Conservation (phyloP, 345 rosid species). For the Linum lewisii region DNA sequence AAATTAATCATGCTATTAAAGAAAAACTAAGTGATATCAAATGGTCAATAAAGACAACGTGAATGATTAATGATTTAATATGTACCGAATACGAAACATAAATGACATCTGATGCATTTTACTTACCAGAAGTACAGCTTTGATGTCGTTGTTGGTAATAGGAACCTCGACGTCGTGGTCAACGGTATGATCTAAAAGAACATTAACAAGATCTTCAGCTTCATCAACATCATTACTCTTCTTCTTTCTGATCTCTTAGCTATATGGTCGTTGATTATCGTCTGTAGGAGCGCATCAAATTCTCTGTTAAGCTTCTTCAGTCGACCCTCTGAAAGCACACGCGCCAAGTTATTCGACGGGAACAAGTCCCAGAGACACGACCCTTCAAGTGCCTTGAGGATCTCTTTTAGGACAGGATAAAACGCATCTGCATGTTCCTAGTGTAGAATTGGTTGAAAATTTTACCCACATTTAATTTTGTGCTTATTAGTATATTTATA, state of each 20-base stretch:
- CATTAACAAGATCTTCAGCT: background rate
- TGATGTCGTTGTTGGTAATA: background rate
- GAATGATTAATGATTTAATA: too few species aligned
- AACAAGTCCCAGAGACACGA: background rate
- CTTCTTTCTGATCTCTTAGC: background rate
- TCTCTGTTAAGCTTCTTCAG: background rate
- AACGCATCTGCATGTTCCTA: background rate
- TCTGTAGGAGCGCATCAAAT: background rate
- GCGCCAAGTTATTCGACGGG: background rate
- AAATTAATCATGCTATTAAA: too few species aligned
- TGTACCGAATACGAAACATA: too few species aligned
- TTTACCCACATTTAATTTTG: too few species aligned
- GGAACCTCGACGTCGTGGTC: background rate
- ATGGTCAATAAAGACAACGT: too few species aligned
- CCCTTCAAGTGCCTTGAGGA: background rate
- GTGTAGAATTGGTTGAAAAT: too few species aligned
- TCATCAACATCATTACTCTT: background rate
- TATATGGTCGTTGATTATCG: background rate
- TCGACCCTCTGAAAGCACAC: background rate
- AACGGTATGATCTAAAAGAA: background rate
- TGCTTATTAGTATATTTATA: too few species aligned
- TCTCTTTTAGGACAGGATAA: background rate
- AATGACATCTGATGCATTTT: too few species aligned
- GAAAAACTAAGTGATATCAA: too few species aligned
- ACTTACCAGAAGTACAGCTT: background rate